Conservation (phyloP, 1,284 basidiomycete genomes). For the Mycena citricolor region DNA sequence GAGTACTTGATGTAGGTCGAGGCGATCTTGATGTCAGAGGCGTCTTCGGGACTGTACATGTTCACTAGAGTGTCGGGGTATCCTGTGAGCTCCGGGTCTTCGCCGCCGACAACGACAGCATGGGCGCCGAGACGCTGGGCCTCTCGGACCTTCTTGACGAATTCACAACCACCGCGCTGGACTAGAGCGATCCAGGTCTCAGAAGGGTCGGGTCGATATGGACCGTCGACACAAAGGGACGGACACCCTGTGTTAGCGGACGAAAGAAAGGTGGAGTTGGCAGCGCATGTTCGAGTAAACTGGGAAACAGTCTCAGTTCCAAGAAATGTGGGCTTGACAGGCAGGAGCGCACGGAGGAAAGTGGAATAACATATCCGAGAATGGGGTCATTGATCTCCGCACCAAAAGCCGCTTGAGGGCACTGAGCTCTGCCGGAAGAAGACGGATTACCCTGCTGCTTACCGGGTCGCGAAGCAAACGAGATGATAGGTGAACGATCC, state of each 20-base stretch:
- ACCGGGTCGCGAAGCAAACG: constrained; percentile 62
- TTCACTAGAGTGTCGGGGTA: constrained; percentile 80
- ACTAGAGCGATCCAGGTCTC: constrained; percentile 86
- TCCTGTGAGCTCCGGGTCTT: constrained; percentile 61
- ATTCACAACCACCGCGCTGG: constrained; percentile 76
- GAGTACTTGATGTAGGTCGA: constrained; percentile 75
- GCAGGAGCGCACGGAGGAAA: constrained; percentile 45
- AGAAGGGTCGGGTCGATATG: constrained; percentile 50
- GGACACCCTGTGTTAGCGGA: constrained; percentile 62
- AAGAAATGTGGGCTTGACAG: neutral
- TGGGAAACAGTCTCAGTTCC: no score
- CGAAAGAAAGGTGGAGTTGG: constrained; percentile 27
- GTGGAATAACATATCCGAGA: constrained; percentile 74
- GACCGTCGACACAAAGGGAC: constrained; percentile 54
- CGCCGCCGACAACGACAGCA: constrained; percentile 87
- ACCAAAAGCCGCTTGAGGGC: constrained; percentile 66
- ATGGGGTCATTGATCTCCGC: constrained; percentile 67
- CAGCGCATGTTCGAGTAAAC: constrained; percentile 58
- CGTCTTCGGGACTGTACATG: constrained; percentile 85
- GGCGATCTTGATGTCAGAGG: constrained; percentile 69
- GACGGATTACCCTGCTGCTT: constrained; percentile 10
- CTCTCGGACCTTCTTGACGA: constrained; percentile 82
- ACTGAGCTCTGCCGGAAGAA: neutral
- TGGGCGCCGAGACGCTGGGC: constrained; percentile 83
- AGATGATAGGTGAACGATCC: constrained; percentile 64